Evolutionary conservation across 352 stramenopile genomes (phyloP), one percentile per base, ranked within the genome.

Genomic region (Pythium guiyangense): DNA sequence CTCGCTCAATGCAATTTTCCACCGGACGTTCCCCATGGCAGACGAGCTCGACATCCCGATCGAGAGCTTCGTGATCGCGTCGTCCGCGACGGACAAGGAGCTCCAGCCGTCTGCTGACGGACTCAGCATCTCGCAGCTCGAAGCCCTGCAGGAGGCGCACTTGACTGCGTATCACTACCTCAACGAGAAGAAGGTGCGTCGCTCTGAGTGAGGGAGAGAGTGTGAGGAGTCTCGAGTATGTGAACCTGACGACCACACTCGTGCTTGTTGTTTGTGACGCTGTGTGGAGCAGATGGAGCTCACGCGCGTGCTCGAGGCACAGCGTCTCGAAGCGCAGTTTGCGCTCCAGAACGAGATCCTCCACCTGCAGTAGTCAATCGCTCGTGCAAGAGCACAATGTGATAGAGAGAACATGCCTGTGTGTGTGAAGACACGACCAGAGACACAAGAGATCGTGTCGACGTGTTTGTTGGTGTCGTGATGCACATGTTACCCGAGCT

Each of bases 71-170:
- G 68, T 87, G 17, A 80, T 90, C 37, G 75, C 79, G 29, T 84
- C 78, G n/a, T 77, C 71, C 2, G 45, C 59, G 15, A 76, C 69
- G 6, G 77, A 75, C 26, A 65, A 67, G 11, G 72, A 74, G 35
- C 63, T 73, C 17, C 71, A 84, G 26, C 65, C 77, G 11, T 46
- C 57, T 26, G 69, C 75, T 27, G 69, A 75, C 26, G 71, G 60
- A 10, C 69, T 94, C 56, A 94, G 85, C 52, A 88, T 93, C 45
- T 92, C 85, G 37, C 85, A 94, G 63, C 67, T 94, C 37, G 85
- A 94, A 61, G 70, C 77, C 2, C 62, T 94, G 6, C 83, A 94
- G 42, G 83, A 92, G 57, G 79, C 82, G n/a, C 83, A 94, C 37
- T 73, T 90, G 59, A 71, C 84, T 31, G 85, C 85, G 17, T 92